Evolutionary conservation across 805 yeast species (phyloP).

Genomic region (Barnettozyma vustinii): DNA sequence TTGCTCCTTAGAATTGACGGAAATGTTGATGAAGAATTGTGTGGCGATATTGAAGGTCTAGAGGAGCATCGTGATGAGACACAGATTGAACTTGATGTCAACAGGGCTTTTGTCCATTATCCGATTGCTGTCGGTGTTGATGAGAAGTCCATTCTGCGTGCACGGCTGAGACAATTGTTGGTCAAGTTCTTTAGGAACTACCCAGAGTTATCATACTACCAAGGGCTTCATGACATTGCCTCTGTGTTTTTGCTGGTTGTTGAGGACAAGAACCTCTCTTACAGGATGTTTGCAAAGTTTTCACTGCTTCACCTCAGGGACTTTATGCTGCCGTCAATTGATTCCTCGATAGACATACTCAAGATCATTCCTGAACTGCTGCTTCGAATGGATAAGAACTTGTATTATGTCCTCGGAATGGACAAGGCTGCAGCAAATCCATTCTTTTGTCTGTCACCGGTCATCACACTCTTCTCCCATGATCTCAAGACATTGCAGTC

Average conservation of each 20-base stretch:
- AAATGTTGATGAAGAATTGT: too few relatives aligned
- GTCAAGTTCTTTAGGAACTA: slow-evolving; percentile 50
- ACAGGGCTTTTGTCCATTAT: slow-evolving; percentile 54
- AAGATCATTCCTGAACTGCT: slow-evolving; percentile 60
- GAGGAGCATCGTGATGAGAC: slow-evolving; percentile 58
- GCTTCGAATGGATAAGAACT: slow-evolving; percentile 38
- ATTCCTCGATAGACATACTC: slow-evolving; percentile 61
- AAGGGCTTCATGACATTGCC: slow-evolving; percentile 89
- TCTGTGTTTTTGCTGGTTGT: slow-evolving; percentile 57
- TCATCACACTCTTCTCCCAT: slow-evolving; percentile 77
- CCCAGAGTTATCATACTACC: slow-evolving; percentile 72
- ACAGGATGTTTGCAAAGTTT: slow-evolving; percentile 39
- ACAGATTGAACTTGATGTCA: slow-evolving; percentile 76
- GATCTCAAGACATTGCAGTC: slow-evolving; percentile 46
- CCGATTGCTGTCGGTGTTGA: slow-evolving; percentile 23
- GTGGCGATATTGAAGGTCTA: neutral
- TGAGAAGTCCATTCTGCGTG: slow-evolving; percentile 20
- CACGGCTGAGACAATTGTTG: slow-evolving; percentile 34
- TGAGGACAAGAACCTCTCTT: slow-evolving; percentile 29
- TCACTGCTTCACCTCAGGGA: slow-evolving; percentile 69
- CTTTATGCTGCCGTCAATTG: slow-evolving; percentile 71
- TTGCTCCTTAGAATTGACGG: slow-evolving; percentile 20
- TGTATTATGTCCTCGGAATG: slow-evolving; percentile 32
- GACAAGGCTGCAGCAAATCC: slow-evolving; percentile 47
- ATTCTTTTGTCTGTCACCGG: slow-evolving; percentile 66